These are phyloP conservation scores for Trichosporon coremiiforme DNA, from an alignment of 1,284 basidiomycete genomes.

Conservation along the genomic window DNA sequence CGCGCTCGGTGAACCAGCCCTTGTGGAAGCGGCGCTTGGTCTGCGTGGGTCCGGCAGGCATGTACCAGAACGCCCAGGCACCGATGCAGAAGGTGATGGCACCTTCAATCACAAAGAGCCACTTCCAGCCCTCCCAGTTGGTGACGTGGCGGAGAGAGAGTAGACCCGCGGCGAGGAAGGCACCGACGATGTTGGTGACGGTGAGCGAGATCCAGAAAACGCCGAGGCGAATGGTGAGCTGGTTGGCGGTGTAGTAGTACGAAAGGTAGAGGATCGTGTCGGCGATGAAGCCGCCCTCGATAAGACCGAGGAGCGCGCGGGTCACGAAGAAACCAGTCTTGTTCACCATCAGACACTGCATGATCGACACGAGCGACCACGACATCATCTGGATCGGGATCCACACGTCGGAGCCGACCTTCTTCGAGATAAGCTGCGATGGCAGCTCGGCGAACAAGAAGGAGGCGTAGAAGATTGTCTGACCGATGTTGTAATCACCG, in stretches of 20 bases:
- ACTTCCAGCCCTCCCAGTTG: slow-evolving; percentile 49
- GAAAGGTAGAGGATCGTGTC: slow-evolving; percentile 55
- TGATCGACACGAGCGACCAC: slow-evolving; percentile 50
- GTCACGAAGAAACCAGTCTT: slow-evolving; percentile 46
- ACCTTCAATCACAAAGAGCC: slow-evolving; percentile 49
- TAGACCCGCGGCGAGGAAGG: slow-evolving; percentile 50
- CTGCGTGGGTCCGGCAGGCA: slow-evolving; percentile 52
- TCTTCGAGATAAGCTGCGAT: slow-evolving; percentile 52
- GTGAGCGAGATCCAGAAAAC: slow-evolving; percentile 53
- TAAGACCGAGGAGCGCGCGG: slow-evolving; percentile 46
- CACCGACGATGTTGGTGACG: slow-evolving; percentile 42
- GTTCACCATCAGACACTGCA: slow-evolving; percentile 42
- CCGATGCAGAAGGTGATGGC: slow-evolving; percentile 50
- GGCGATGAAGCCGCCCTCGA: slow-evolving; percentile 56
- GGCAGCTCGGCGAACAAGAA: slow-evolving; percentile 54
- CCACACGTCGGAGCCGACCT: slow-evolving; percentile 55
- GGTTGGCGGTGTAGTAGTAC: slow-evolving; percentile 50
- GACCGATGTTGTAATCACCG: slow-evolving; percentile 52
- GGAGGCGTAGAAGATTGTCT: slow-evolving; percentile 45
- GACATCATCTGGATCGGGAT: slow-evolving; percentile 53
- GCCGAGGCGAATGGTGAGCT: slow-evolving; percentile 47
- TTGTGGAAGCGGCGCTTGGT: slow-evolving; percentile 40
- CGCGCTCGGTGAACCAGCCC: slow-evolving; percentile 57
- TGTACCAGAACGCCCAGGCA: slow-evolving; percentile 45
- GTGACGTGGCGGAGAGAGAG: slow-evolving; percentile 47